Evolutionary conservation across 371 early-diverging fungal genomes (phyloP), one percentile per base, ranked within the genome.

Genomic region (Saksenaea oblongispora): DNA sequence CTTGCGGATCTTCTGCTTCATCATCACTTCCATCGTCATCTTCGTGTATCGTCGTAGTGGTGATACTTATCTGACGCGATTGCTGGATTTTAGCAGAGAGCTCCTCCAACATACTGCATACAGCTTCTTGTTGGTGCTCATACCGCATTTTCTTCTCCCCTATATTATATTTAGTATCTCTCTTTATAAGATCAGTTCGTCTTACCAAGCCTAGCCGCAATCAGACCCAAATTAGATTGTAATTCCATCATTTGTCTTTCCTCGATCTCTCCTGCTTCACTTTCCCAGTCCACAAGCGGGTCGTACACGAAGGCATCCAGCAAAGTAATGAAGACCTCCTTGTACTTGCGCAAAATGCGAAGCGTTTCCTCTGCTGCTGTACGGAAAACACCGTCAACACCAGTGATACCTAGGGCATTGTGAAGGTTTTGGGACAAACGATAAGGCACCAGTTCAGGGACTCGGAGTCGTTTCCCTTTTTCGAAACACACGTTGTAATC

Each of bases 401-500:
- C 93, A 3, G 91, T 84, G 47, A 94, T 73, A 7, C 95, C 95
- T 60, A 95, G 73, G 13, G 90, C 93, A 17, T 82, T 78, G 13
- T 88, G 71, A 58, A 95, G 61, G 63, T 98, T 97, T 65, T 92
- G 91, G 2, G 98, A 98, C 41, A 99, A 76, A 34, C 99, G 87
- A 74, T 97, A 99, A 1, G 99, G 99, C 0, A 99, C 98, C 28
- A 85, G 84, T 78, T 99, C 99, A 13, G 98, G 98, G 4, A 98
- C 88, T 17, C 93, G 88, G 9, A 99, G 82, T 47, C 84, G 73
- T 62, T 82, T 82, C 11, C 97, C 99, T 68, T 94, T 91, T 59
- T 99, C 99, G 82, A 99, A 99, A 35, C 98, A 94, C 27, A 99
- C 95, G 59, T 97, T 98, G 67, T 95, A 91, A 73, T 99, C 99